Evolutionary conservation across 2,329 filamentous ascomycete genomes (phyloP), one percentile per base, ranked within the genome.

Genomic region (Diaporthe vaccinii): DNA sequence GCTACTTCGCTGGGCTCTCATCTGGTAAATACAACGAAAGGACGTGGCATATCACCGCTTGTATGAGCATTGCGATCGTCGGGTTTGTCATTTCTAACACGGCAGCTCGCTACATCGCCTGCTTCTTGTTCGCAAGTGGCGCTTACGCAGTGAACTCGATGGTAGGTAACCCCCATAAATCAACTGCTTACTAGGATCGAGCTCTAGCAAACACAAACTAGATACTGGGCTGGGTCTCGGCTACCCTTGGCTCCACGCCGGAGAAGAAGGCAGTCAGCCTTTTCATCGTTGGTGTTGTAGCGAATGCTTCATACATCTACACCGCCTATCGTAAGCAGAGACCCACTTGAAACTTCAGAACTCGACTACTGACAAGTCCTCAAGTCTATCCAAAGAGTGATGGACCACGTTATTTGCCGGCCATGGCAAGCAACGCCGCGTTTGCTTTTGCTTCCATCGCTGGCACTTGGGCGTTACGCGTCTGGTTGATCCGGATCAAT

Each of bases 21-120:
- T 87, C 86, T 0, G 86, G 86, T 1, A 81, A 81, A 8, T 83
- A 84, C 78, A 84, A 86, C 49, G 85, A 87, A 65, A 80, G 85
- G n/a, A 85, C 84, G 1, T 84, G 82, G 82, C 84, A 85, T 69
- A 84, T 86, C 76, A 80, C 84, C 0, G 79, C 80, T 0, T 84
- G 84, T 44, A 86, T 86, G 77, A 57, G 82, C 1, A 78, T 83
- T 8, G 85, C 85, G 0, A 78, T 86, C 0, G 77, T 85, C 1
- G 86, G 86, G 0, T 86, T 86, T 74, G 75, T 86, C n/a, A 80
- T 83, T 17, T 81, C 82, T 0, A 83, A 82, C 39, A 80, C 79
- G 0, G 77, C 79, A 3, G 82, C 81, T 0, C 78, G 82, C 0
- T 84, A 84, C 25, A 74, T 82, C 1, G 77, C 81, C 2, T 84